Percentiles rank a stretch among this genome's conserved stretches.
Evolutionary conservation across 352 stramenopile genomes (phyloP).

Genomic region (Phytophthora sp.): DNA sequence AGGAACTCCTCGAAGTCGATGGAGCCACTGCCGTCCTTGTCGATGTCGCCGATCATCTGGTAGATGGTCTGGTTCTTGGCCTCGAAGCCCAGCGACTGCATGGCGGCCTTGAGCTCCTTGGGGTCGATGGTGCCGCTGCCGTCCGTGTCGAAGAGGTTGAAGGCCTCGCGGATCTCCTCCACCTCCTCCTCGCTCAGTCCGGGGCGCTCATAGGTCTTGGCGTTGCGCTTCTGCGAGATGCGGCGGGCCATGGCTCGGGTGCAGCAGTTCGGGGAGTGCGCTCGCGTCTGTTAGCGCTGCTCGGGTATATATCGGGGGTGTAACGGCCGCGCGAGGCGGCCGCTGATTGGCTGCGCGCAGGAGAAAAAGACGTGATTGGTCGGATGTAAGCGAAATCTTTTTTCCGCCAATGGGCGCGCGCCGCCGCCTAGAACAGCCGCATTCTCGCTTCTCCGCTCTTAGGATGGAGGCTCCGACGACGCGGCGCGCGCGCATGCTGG

Average conservation of each 20-base stretch:
- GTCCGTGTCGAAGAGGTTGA: slow-evolving; percentile 98
- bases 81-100: slow-evolving; percentile 97
- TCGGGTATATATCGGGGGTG: no score
- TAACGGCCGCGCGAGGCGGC: no score
- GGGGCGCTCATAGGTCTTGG: slow-evolving; percentile 92
- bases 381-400: slow-evolving; percentile 20
- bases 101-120: slow-evolving; percentile 97
- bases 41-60: slow-evolving; percentile 97
- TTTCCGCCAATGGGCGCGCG: slow-evolving; percentile 11
- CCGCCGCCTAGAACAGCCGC: no score
- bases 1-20: slow-evolving; percentile 98
- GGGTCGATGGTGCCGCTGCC: slow-evolving; percentile 96
- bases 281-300: not conserved
- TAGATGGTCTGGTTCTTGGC: slow-evolving; percentile 98
- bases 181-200: slow-evolving; percentile 94
- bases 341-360: not conserved
- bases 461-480: slow-evolving; percentile 34
- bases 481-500: slow-evolving; percentile 49
- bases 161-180: slow-evolving; percentile 96
- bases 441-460: slow-evolving; percentile 35
- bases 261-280: no score
- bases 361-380: not conserved
- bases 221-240: slow-evolving; percentile 84
- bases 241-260: slow-evolving; percentile 66
- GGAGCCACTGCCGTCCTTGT: slow-evolving; percentile 95